These are phyloP conservation scores for Microbotryum scabiosae DNA, from an alignment of 1,284 basidiomycete genomes.

Conservation along the genomic window DNA sequence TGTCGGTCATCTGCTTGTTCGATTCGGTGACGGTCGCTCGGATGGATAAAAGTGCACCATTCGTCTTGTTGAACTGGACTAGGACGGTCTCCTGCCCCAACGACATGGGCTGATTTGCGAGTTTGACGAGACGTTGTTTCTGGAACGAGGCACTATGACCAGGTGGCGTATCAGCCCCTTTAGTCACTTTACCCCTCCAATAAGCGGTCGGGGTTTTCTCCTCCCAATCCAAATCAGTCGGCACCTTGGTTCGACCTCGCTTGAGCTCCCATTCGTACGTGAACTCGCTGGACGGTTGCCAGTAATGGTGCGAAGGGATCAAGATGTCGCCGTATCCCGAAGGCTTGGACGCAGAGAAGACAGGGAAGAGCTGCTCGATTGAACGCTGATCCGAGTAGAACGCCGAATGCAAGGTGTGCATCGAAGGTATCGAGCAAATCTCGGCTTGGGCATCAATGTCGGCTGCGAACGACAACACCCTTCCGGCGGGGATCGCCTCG, in stretches of 20 bases:
- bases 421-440: conserved; percentile 71
- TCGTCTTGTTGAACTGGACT: conserved; percentile 42
- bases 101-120: conserved; percentile 24
- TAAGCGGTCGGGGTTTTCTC: conserved; percentile 62
- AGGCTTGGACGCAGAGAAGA: conserved; percentile 80
- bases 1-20: conserved; percentile 77
- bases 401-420: conserved; percentile 77
- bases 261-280: conserved; percentile 76
- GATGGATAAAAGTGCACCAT: conserved; percentile 30
- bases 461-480: conserved; percentile 37
- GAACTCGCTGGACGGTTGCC: conserved; percentile 67
- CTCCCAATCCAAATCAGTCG: conserved; percentile 57
- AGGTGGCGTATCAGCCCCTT: conserved; percentile 76
- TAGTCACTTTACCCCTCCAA: conserved; percentile 84
- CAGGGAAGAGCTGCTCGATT: conserved; percentile 71
- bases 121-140: conserved; percentile 59
- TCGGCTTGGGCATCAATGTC: conserved; percentile 57
- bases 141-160: conserved; percentile 79
- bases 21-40: conserved; percentile 48
- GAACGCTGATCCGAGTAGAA: conserved; percentile 94
- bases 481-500: conserved; percentile 56
- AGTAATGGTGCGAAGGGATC: conserved; percentile 91
- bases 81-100: conserved; percentile 49
- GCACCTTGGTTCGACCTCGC: conserved; percentile 30
- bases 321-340: conserved; percentile 77